phyloP scores from a whole-genome alignment of 2,329 filamentous ascomycete genomes.

The Venturia asperata region DNA sequence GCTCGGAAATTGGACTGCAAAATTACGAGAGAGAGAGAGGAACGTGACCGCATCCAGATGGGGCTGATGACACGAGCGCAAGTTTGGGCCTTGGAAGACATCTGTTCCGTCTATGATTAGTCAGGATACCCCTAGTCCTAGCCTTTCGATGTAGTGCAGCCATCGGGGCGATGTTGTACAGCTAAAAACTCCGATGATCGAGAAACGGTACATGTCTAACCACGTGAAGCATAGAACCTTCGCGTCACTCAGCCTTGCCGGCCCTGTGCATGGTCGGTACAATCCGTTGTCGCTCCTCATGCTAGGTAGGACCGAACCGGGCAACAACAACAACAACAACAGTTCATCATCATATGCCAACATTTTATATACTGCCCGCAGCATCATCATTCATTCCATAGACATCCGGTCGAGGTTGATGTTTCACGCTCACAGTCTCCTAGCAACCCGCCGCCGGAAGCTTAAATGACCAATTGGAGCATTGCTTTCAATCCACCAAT shows the following conservation, averaged over 20 bases:
- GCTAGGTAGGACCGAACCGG: background rate
- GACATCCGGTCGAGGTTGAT: background rate
- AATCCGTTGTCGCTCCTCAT: background rate
- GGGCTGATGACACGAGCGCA: background rate
- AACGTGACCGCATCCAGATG: too few relatives aligned
- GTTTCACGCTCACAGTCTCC: too few relatives aligned
- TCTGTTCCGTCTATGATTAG: background rate
- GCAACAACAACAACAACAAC: background rate
- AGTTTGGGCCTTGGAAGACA: background rate
- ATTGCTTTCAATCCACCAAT: too few relatives aligned
- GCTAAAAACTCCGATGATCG: background rate
- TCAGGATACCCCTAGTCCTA: background rate
- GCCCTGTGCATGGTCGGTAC: background rate
- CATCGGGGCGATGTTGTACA: background rate
- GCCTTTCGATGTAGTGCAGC: background rate
- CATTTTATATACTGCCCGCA: background rate
- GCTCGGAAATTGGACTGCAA: background rate
- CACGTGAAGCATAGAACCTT: background rate
- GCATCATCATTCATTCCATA: background rate
- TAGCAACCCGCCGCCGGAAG: too few relatives aligned
- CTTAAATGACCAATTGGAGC: too few relatives aligned
- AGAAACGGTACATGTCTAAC: background rate
- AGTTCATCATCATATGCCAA: background rate
- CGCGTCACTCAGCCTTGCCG: slow-evolving; percentile 1
- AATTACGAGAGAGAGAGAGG: background rate